Evolutionary conservation across 257 asterid species (phyloP).

Genomic region (Echium plantagineum): DNA sequence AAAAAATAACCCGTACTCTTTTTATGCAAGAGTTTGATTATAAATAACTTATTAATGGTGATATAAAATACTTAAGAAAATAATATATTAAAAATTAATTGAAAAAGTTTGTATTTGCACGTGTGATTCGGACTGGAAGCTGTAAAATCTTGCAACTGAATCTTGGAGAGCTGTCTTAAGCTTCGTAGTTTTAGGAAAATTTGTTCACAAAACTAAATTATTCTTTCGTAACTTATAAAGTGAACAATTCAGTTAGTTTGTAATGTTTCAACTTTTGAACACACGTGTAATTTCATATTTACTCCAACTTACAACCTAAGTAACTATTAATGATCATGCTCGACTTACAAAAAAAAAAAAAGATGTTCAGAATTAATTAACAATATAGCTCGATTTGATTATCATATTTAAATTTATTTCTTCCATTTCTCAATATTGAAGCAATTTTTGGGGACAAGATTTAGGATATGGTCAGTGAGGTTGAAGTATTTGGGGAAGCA

Average conservation of each 20-base stretch:
- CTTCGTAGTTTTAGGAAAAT: neutral
- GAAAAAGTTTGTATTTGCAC: slow-evolving; percentile 16
- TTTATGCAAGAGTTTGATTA: too few species aligned
- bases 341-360: too few species aligned
- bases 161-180: slow-evolving; percentile 3
- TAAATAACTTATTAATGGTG: too few species aligned
- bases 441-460: slow-evolving; percentile 23
- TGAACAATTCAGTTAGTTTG: neutral
- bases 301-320: neutral
- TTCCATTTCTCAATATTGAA: slow-evolving; percentile 16
- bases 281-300: neutral
- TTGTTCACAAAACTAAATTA: neutral
- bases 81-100: too few species aligned
- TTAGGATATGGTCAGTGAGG: slow-evolving; percentile 56
- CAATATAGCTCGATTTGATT: neutral
- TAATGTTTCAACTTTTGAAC: too few species aligned
- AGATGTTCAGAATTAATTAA: neutral
- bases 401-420: neutral
- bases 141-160: slow-evolving; percentile 11
- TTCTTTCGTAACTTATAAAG: too few species aligned
- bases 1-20: too few species aligned
- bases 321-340: too few species aligned
- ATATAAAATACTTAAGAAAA: too few species aligned
- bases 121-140: slow-evolving; percentile 27
- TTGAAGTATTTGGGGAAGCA: slow-evolving; percentile 38